Evolutionary conservation across 257 asterid genomes (phyloP).

Genomic region (Nicotiana undulata): DNA sequence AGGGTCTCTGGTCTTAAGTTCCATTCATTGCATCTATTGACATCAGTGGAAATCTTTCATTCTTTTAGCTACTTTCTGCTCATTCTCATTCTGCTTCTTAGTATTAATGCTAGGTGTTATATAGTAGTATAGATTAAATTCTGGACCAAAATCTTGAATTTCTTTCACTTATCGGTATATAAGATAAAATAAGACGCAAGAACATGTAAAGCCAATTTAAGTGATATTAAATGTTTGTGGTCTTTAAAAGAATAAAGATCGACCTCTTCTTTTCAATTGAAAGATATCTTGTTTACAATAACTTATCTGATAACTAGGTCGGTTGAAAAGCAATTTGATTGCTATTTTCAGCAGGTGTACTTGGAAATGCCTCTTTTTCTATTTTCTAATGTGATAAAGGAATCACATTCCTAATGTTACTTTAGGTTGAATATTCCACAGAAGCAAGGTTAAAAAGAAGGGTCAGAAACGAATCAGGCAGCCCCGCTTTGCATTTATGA

Average conservation of each 20-base stretch:
- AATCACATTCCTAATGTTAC: not conserved
- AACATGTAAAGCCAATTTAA: not conserved
- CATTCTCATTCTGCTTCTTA: not conserved
- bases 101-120: not conserved
- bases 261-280: not conserved
- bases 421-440: constrained; percentile 20
- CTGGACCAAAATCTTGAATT: too few relatives aligned
- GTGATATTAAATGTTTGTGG: not conserved
- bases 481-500: constrained; percentile 75
- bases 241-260: not conserved
- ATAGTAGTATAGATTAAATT: too few relatives aligned
- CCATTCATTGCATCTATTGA: not conserved
- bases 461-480: constrained; percentile 56
- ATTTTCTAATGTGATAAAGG: not conserved
- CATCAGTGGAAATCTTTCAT: not conserved
- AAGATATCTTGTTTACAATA: not conserved
- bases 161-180: not conserved
- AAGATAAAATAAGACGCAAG: not conserved
- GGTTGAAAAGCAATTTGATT: not conserved
- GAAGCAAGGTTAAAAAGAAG: constrained; percentile 63
- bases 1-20: not conserved
- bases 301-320: not conserved
- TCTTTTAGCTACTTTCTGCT: not conserved
- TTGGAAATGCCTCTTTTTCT: not conserved
- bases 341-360: not conserved